Evolutionary conservation across 1,139 yeast genomes (phyloP).

Genomic region (Hyphopichia fennica): DNA sequence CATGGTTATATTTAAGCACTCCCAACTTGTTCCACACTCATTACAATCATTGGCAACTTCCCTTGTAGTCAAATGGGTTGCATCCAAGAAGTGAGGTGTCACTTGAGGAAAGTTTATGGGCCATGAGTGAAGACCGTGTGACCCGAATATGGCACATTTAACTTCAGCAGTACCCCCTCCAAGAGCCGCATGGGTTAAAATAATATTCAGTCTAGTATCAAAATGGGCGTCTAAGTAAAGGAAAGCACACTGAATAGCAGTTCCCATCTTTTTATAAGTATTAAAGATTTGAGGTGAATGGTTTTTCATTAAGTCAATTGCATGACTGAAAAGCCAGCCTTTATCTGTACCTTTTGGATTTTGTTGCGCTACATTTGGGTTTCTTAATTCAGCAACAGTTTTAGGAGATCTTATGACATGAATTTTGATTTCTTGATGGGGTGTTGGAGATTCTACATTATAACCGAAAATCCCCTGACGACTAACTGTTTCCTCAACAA

Average conservation of each 20-base stretch:
- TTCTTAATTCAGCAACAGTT: slow-evolving; percentile 70
- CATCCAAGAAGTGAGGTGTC: slow-evolving; percentile 68
- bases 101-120: slow-evolving; percentile 75
- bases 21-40: slow-evolving; percentile 89
- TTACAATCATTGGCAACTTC: slow-evolving; percentile 89
- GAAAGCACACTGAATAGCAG: slow-evolving; percentile 79
- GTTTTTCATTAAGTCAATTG: slow-evolving; percentile 61
- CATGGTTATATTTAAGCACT: slow-evolving; percentile 77
- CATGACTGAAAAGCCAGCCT: slow-evolving; percentile 78
- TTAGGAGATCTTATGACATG: slow-evolving; percentile 70
- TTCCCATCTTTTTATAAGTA: slow-evolving; percentile 16
- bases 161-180: slow-evolving; percentile 82
- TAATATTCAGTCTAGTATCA: slow-evolving; percentile 59
- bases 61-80: slow-evolving; percentile 55
- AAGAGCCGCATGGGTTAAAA: slow-evolving; percentile 88
- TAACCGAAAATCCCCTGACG: slow-evolving; percentile 40
- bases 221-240: slow-evolving; percentile 83
- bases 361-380: slow-evolving; percentile 86
- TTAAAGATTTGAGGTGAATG: slow-evolving; percentile 29
- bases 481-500: slow-evolving; percentile 60
- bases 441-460: slow-evolving; percentile 27
- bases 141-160: slow-evolving; percentile 86
- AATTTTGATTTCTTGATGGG: slow-evolving; percentile 70
- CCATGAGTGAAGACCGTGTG: slow-evolving; percentile 91
- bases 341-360: slow-evolving; percentile 67